These are phyloP conservation scores for Cutaneotrichosporon mucoides DNA, from an alignment of 1,284 basidiomycete species.

Conservation along the genomic window DNA sequence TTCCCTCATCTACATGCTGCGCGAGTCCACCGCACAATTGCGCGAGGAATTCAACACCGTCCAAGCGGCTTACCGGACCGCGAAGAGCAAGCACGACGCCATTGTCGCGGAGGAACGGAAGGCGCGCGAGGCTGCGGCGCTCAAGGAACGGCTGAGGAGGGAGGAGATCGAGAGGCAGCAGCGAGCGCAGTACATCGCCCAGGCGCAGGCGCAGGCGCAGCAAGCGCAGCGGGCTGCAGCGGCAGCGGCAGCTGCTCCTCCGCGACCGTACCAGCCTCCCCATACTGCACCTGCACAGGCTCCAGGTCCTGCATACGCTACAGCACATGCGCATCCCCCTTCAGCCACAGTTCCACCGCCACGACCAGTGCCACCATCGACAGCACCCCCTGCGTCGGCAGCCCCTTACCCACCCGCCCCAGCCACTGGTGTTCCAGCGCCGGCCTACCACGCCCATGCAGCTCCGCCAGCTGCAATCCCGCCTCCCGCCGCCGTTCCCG, in stretches of 20 bases:
- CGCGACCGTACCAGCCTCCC: neutral
- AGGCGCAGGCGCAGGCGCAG: neutral
- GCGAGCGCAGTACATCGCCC: neutral
- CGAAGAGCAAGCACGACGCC: slow-evolving; percentile 16
- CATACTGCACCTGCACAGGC: neutral
- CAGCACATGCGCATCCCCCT: neutral
- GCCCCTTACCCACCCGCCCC: no score
- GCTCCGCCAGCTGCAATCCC: neutral
- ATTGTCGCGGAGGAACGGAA: slow-evolving; percentile 18
- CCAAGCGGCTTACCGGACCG: slow-evolving; percentile 19
- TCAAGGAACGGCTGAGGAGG: slow-evolving; percentile 7
- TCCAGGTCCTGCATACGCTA: neutral
- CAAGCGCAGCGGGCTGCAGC: neutral
- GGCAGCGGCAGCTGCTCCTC: neutral
- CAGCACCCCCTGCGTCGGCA: no score
- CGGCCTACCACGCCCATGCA: neutral
- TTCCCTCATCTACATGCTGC: slow-evolving; percentile 30
- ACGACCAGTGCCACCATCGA: no score
- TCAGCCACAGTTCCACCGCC: neutral
- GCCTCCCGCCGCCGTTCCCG: neutral
- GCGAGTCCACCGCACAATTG: slow-evolving; percentile 23
- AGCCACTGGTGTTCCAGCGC: no score
- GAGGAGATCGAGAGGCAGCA: slow-evolving; percentile 7
- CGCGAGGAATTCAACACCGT: slow-evolving; percentile 30
- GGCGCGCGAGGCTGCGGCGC: slow-evolving; percentile 9